These are phyloP conservation scores for Naganishia antarctica DNA, from an alignment of 768 basidiomycete species.

Conservation along the genomic window DNA sequence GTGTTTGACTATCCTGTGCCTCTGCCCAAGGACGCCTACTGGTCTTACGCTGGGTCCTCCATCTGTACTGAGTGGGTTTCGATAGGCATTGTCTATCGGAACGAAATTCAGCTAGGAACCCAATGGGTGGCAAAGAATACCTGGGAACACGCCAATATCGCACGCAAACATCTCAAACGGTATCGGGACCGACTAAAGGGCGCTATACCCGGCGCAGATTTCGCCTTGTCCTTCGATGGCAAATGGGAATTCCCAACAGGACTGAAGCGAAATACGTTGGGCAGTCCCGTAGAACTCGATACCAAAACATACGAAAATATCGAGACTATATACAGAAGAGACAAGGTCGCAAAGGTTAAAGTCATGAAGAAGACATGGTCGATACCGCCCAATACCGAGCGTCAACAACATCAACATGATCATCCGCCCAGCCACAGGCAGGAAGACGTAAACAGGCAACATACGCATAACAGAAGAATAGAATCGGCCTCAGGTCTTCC, in stretches of 20 bases:
- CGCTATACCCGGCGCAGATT: neutral
- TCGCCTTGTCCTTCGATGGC: slow-evolving; percentile 11
- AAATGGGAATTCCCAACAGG: neutral
- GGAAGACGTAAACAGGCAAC: too few species aligned
- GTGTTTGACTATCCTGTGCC: slow-evolving; percentile 21
- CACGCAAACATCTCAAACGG: neutral
- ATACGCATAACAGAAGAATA: neutral
- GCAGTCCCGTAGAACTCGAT: slow-evolving; percentile 1
- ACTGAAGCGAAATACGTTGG: neutral
- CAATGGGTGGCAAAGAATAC: slow-evolving; percentile 23
- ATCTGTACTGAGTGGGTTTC: slow-evolving; percentile 4
- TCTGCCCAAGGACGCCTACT: slow-evolving; percentile 6
- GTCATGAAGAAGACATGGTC: slow-evolving; percentile 2
- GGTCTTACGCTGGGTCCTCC: slow-evolving; percentile 4
- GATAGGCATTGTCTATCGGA: slow-evolving; percentile 8
- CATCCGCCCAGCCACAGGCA: neutral
- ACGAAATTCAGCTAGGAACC: slow-evolving; percentile 11
- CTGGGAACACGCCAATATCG: neutral
- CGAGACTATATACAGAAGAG: neutral
- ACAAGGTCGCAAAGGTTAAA: neutral
- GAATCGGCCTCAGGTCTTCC: neutral
- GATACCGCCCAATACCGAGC: too few species aligned
- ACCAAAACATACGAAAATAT: neutral
- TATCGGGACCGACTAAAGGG: slow-evolving; percentile 10
- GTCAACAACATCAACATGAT: neutral